Evolutionary conservation across 345 rosid species (phyloP).

Genomic region (Euclidium syriacum): DNA sequence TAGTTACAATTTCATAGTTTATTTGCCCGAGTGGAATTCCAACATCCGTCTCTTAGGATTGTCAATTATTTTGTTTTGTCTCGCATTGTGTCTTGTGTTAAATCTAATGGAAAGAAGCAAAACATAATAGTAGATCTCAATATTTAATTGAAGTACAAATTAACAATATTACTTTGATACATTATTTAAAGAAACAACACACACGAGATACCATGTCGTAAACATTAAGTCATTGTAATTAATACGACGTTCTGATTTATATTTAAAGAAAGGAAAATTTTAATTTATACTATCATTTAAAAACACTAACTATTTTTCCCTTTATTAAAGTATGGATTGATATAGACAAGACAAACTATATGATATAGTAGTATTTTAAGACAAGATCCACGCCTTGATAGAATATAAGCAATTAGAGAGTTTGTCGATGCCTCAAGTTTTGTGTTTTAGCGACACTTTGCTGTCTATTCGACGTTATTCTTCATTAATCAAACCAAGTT

Average conservation of each 20-base stretch:
- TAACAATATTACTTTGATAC: background rate
- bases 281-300: no score
- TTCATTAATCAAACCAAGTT: constrained; percentile 14
- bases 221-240: no score
- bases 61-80: constrained; percentile 31
- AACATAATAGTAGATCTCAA: background rate
- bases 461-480: constrained; percentile 9
- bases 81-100: constrained; percentile 27
- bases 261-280: background rate
- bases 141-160: background rate
- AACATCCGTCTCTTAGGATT: constrained; percentile 30
- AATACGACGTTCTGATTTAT: background rate
- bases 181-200: background rate
- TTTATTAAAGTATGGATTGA: background rate
- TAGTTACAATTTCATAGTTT: background rate
- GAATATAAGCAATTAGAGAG: constrained; percentile 14
- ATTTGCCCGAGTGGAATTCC: constrained; percentile 26
- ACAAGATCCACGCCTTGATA: constrained; percentile 16
- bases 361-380: background rate
- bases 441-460: constrained; percentile 2
- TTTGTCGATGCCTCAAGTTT: constrained; percentile 25
- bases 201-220: background rate
- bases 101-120: constrained; percentile 18
- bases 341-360: no score
- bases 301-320: background rate